Base-by-base conservation (phyloP, 2,329 filamentous ascomycete species). In the Hymenoscyphus albidus region DNA sequence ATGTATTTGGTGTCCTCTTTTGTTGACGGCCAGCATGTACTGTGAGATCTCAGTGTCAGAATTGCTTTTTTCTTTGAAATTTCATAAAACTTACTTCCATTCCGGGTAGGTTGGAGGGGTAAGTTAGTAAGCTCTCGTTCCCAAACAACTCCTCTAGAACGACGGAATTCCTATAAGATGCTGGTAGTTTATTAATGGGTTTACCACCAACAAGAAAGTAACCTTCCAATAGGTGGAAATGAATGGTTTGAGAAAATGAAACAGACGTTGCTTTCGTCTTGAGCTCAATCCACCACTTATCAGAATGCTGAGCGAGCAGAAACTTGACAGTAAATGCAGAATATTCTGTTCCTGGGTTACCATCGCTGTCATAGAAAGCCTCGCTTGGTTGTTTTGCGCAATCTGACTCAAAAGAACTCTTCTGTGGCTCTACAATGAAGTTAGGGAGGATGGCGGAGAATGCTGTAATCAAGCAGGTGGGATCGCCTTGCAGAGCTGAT, bases 121-220 rank as follows among this genome's bases (percentile, higher is more conserved):
- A 83, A 0, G 81, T 83, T 0, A 80, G 77, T 0, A 88, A 78
- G 32, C 78, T 77, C 14, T 82, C 80, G 1, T 80, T 74, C 0
- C 82, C 82, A 69, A 90, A 88, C 0, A 90, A 77, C 2, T 81
- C 76, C 5, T 74, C 72, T 4, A 88, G 76, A 2, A 74, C 70
- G 13, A 67, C 58, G 0, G 80, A 77, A 3, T 82, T 71, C 18
- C 78, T 79, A 54, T 85, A 81, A 1, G 82, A 75, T 0, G 78
- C 70, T 0, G 88, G 87, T 0, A 90, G 77, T 14, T 81, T 83
- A 1, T 82, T 80, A 7, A 84, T 67, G 10, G 79, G 76, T 55
- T 80, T 70, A 0, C 81, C 80, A 62, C 85, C 76, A 9, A 85
- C 74, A 0, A 84, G 72, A 0, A 86, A 71, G 58, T 80, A 77